A percentile compares a stretch with the other conserved stretches of the same genome.
These are phyloP conservation scores for Tylopilus plumbeoviolaceoides DNA, from an alignment of 768 basidiomycete genomes.

Conservation along the genomic window DNA sequence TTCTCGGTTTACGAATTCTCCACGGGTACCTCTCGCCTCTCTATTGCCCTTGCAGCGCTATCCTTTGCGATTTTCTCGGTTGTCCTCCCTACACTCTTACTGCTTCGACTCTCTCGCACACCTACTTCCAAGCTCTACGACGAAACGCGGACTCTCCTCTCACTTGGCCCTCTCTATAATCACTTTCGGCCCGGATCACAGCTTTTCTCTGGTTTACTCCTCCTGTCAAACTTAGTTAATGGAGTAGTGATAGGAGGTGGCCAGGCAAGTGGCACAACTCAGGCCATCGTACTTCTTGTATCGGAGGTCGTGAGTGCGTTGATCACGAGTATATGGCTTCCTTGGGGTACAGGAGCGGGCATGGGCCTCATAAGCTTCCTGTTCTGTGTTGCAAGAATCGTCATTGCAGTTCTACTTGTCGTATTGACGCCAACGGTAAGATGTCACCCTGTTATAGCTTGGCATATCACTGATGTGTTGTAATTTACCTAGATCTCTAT, in stretches of 20 bases:
- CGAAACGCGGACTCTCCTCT: constrained; percentile 86
- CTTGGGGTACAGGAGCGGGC: constrained; percentile 94
- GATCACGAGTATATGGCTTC: constrained; percentile 90
- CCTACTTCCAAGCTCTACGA: constrained; percentile 91
- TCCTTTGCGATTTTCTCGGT: constrained; percentile 81
- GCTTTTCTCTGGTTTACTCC: constrained; percentile 77
- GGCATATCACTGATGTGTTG: constrained; percentile 10
- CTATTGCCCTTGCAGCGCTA: constrained; percentile 75
- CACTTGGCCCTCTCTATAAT: constrained; percentile 91
- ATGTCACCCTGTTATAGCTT: background rate
- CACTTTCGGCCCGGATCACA: constrained; percentile 90
- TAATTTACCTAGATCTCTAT: constrained; percentile 65
- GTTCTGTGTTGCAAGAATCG: constrained; percentile 86
- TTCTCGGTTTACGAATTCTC: constrained; percentile 74
- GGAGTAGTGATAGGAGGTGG: constrained; percentile 87
- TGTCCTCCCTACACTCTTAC: constrained; percentile 66
- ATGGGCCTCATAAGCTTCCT: constrained; percentile 97
- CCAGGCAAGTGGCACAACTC: constrained; percentile 86
- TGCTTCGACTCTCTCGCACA: constrained; percentile 74
- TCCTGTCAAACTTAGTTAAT: constrained; percentile 77
- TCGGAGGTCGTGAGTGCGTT: constrained; percentile 85
- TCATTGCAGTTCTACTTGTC: constrained; percentile 85
- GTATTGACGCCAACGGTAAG: constrained; percentile 86
- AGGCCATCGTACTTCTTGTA: constrained; percentile 85
- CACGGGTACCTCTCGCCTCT: constrained; percentile 45